Base-by-base conservation (phyloP, 176 grass and related monocot species). In the Rhynchospora breviuscula region DNA sequence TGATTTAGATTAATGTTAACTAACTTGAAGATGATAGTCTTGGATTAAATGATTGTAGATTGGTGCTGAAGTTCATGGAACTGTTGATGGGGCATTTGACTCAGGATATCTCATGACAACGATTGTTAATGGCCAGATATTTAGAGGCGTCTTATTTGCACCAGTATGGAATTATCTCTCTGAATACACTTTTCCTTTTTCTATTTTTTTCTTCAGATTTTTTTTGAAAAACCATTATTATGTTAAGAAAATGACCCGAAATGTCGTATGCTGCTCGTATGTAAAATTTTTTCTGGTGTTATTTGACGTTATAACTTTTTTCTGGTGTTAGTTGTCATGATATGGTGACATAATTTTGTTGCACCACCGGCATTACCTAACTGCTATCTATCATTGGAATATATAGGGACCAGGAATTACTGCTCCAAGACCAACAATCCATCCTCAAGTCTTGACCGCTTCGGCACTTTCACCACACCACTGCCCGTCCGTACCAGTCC, bases 41-140 rank as follows among this genome's bases (percentile, higher is more conserved):
- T 15, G 5, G 22, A 40, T 56, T 1, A 29, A 26, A 56, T 74
- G 49, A 83, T 59, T 86, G 75, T 79, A 99, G 96, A 95, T 99
- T 78, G 96, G 96, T 6, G 85, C 91, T 0, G 96, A 99, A 68
- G 93, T 99, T 83, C 91, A 79, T 45, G 96, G 96, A 76, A 88
- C 88, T 0, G 63, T 99, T 5, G 96, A 99, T 67, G 96, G 96
- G 75, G 96, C 91, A 59, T 99, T 99, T 1, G 96, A 99, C 52
- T 99, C 96, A 0, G 96, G 96, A 22, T 99, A 93, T 77, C 93
- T 99, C 60, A 92, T 93, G 93, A 99, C 96, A 10, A 83, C 93
- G 17, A 64, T 93, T 22, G 88, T 99, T n/a, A 95, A 95, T 9
- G 93, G 96, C 0, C 96, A 99, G 77, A 87, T 95, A 77, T 92